Base-by-base conservation (phyloP, 495 filamentous ascomycete genomes). In the Hypoxylon crocopeplum region DNA sequence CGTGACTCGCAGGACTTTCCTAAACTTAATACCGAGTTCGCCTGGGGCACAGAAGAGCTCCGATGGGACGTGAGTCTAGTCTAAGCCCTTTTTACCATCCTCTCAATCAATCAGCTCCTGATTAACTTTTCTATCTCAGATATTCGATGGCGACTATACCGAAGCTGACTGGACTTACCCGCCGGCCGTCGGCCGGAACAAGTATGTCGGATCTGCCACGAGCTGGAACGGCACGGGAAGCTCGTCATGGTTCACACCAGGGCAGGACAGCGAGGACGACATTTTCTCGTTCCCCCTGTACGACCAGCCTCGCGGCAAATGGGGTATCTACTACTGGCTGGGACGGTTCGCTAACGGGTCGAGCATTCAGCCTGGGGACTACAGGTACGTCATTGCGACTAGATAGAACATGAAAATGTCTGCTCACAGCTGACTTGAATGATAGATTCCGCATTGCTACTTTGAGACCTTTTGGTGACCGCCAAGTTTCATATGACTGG, bases 1-100 rank as follows among this genome's bases (percentile, higher is more conserved):
- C 15, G 59, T 1, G 49, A 29, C 1, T 34, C 51, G 17, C 32
- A 56, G 25, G 56, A 71, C 19, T 51, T 48, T 11, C 64, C 65
- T n/a, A 63, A 53, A 17, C 32, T 62, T 15, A 41, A 55, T 11
- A 55, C 56, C 4, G 8, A 20, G 0, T 67, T 71, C 37, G 51
- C 60, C 27, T 72, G 62, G 52, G 72, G 69, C 20, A 65, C 64
- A 4, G 50, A 56, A 6, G 68, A 72, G 48, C 34, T 72, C n/a
- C 64, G 72, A 3, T 69, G 67, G 65, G 72, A 75, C 55, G 59
- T 56, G 22, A 50, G 59, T 62, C n/a, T n/a, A n/a, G n/a, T n/a
- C n/a, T n/a, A n/a, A n/a, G n/a, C n/a, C n/a, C n/a, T n/a, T 25
- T 29, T 4, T 8, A 16, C n/a, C 30, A 16, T 8, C 39, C 32